These are phyloP conservation scores for Oryza coarctata DNA, from an alignment of 176 grass and related monocot species.

Conservation along the genomic window DNA sequence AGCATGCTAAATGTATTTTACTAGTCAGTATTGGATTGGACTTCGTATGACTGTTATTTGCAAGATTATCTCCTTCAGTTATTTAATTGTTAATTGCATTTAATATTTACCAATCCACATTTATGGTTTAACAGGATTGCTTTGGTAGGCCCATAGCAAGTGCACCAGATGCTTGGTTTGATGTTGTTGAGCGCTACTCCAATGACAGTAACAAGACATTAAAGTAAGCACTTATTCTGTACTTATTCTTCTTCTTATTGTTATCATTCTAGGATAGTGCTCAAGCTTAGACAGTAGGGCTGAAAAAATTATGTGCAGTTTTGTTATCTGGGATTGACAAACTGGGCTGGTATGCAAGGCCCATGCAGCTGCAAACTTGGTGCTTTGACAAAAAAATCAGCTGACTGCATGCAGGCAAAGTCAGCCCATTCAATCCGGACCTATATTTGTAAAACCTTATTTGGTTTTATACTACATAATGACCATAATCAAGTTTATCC, in stretches of 20 bases:
- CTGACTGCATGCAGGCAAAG: background rate
- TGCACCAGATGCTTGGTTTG: slow-evolving; percentile 85
- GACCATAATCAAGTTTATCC: background rate
- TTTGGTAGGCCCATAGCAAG: slow-evolving; percentile 79
- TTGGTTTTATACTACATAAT: background rate
- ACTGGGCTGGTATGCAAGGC: background rate
- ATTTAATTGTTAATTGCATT: background rate
- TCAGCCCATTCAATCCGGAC: background rate
- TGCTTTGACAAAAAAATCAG: background rate
- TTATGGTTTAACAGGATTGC: slow-evolving; percentile 58
- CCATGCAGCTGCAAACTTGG: background rate
- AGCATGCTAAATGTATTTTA: background rate
- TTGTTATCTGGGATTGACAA: background rate
- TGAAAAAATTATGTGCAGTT: background rate
- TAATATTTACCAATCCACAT: slow-evolving; percentile 6
- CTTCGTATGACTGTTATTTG: background rate
- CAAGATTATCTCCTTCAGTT: background rate
- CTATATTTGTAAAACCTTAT: background rate
- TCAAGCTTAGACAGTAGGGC: background rate
- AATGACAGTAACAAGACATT: slow-evolving; percentile 85
- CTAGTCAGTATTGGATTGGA: background rate
- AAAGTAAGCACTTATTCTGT: slow-evolving; percentile 42
- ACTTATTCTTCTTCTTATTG: background rate
- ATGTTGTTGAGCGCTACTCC: slow-evolving; percentile 77
- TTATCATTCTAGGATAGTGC: background rate